These are phyloP conservation scores for Ceratobasidium sp. DNA, from an alignment of 1,284 basidiomycete genomes.

Conservation along the genomic window DNA sequence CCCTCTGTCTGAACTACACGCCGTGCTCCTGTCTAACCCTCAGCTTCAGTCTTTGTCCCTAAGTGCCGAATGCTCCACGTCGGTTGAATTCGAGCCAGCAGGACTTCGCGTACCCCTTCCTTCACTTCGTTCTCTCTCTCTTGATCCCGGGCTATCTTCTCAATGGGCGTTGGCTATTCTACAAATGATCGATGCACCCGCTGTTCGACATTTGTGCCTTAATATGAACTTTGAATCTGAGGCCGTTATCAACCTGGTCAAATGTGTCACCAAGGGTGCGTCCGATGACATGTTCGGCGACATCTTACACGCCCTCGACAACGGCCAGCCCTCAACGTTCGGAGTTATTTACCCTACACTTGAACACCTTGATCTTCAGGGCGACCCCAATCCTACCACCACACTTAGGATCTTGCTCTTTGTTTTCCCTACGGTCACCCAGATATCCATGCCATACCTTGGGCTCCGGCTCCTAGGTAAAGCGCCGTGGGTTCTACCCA, in stretches of 20 bases:
- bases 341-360: background rate
- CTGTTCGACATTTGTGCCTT: background rate
- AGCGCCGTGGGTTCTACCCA: constrained; percentile 1
- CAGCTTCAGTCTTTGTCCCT: background rate
- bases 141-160: background rate
- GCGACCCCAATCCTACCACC: background rate
- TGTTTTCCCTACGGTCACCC: background rate
- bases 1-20: background rate
- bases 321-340: background rate
- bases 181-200: constrained; percentile 10
- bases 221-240: background rate
- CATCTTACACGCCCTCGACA: background rate
- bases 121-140: background rate
- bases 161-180: background rate
- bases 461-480: background rate
- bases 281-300: background rate
- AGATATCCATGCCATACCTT: background rate
- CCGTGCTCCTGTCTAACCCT: background rate
- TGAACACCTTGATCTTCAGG: background rate
- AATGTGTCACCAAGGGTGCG: background rate
- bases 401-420: background rate
- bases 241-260: background rate
- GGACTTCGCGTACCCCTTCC: background rate
- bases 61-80: background rate
- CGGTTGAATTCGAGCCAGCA: background rate